These are phyloP conservation scores for Prosopis cineraria DNA, from an alignment of 306 rosid species.

Conservation along the genomic window DNA sequence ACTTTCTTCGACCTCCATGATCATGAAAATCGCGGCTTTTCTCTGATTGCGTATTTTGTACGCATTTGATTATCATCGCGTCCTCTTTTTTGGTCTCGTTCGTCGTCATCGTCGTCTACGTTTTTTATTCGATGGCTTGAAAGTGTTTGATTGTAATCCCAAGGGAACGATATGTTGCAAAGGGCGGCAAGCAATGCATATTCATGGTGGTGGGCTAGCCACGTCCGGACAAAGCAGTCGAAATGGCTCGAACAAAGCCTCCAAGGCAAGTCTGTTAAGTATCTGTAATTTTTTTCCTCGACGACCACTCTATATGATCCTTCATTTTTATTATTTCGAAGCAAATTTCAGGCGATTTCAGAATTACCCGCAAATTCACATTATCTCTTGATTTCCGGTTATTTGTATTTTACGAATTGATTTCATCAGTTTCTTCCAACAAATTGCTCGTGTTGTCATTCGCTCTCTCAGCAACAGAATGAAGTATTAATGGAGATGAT, in stretches of 20 bases:
- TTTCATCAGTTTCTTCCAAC: conserved; percentile 16
- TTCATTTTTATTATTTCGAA: not conserved
- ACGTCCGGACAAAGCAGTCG: conserved; percentile 92
- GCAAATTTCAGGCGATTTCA: conserved; percentile 29
- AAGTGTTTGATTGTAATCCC: conserved; percentile 23
- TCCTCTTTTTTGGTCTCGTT: conserved; percentile 7
- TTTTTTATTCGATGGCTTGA: conserved; percentile 38
- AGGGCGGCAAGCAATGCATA: conserved; percentile 97
- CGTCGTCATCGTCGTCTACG: conserved; percentile 9
- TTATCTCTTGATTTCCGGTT: conserved; percentile 18
- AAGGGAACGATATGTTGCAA: conserved; percentile 73
- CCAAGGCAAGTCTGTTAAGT: conserved; percentile 54
- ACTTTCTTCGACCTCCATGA: conserved; percentile 23
- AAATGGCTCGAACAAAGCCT: conserved; percentile 95
- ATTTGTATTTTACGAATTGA: not conserved
- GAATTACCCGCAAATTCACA: conserved; percentile 20
- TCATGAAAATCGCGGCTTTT: conserved; percentile 9
- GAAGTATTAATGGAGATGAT: not conserved
- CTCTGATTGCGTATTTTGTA: conserved; percentile 24
- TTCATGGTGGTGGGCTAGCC: conserved; percentile 99
- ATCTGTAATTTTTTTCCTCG: not conserved
- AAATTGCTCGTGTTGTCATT: not conserved
- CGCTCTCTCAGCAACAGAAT: not conserved
- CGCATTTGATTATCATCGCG: not conserved
- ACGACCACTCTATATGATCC: conserved; percentile 3